A percentile compares a stretch with the other conserved stretches of the same genome.
phyloP scores from a whole-genome alignment of 768 basidiomycete species.

The Lactarius quietus region DNA sequence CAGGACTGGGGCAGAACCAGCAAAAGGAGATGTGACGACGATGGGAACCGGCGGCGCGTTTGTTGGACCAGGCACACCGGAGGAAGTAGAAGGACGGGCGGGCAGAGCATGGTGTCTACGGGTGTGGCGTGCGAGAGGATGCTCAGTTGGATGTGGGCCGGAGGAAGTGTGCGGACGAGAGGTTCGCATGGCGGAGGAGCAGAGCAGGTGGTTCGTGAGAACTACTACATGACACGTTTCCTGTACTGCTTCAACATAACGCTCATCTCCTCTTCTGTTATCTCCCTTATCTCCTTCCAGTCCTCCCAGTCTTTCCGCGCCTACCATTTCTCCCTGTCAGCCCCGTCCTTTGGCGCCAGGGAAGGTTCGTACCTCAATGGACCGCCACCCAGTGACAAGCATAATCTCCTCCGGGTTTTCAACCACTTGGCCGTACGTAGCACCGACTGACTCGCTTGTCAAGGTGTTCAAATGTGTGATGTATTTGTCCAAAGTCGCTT shows the following conservation, averaged over 20 bases:
- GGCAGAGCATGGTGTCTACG: not conserved
- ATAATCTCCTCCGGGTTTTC: conserved; percentile 8
- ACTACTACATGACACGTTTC: not conserved
- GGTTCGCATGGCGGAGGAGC: conserved; percentile 14
- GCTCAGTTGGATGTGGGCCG: not conserved
- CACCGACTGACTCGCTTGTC: not conserved
- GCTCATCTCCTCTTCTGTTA: not conserved
- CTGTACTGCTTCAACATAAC: not conserved
- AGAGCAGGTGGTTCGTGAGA: not conserved
- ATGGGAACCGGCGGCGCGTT: not conserved
- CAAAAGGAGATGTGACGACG: conserved; percentile 10
- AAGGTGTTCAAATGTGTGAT: not conserved
- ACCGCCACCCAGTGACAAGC: conserved; percentile 3
- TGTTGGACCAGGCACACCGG: conserved; percentile 13
- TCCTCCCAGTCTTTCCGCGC: no score
- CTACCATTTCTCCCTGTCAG: not conserved
- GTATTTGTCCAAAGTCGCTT: conserved; percentile 4
- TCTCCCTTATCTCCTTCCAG: not conserved
- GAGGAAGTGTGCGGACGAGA: conserved; percentile 17
- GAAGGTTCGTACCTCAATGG: conserved; percentile 1
- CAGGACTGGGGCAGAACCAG: conserved; percentile 11
- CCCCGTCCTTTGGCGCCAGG: not conserved
- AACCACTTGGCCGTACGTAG: conserved; percentile 13
- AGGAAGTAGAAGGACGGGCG: conserved; percentile 19
- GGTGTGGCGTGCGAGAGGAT: not conserved